Conservation (phyloP, 2,329 filamentous ascomycete genomes). For the Dactylellina cionopaga region DNA sequence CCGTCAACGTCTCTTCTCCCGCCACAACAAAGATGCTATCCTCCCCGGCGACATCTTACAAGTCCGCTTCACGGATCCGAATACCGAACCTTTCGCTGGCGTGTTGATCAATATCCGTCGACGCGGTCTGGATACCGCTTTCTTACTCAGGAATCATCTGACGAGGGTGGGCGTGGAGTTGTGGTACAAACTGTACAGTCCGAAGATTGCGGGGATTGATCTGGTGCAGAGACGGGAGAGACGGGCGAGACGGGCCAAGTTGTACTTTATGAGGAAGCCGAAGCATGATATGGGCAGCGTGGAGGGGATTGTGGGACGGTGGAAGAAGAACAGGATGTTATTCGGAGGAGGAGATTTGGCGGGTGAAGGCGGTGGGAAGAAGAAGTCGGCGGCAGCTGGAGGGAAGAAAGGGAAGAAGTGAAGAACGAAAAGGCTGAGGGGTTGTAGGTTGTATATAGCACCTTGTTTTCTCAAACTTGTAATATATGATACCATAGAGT, state of each 20-base stretch:
- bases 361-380: neutral
- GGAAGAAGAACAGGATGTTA: slow-evolving; percentile 66
- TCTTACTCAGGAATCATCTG: slow-evolving; percentile 85
- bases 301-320: slow-evolving; percentile 78
- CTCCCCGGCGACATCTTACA: slow-evolving; percentile 90
- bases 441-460: slow-evolving; percentile 10
- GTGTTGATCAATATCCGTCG: slow-evolving; percentile 87
- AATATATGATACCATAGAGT: slow-evolving; percentile 11
- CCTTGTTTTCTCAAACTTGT: slow-evolving; percentile 27
- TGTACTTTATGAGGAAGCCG: slow-evolving; percentile 88
- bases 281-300: slow-evolving; percentile 89
- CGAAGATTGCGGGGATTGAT: slow-evolving; percentile 88
- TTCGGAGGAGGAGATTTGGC: slow-evolving; percentile 22
- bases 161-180: slow-evolving; percentile 91
- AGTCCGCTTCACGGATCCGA: slow-evolving; percentile 76
- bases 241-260: slow-evolving; percentile 83
- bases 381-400: neutral
- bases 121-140: slow-evolving; percentile 86
- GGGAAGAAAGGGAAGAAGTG: slow-evolving; percentile 19
- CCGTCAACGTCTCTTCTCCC: slow-evolving; percentile 82
- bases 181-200: slow-evolving; percentile 96
- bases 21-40: slow-evolving; percentile 78
- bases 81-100: slow-evolving; percentile 87
- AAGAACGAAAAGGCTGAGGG: neutral
- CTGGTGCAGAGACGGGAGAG: slow-evolving; percentile 84